Evolutionary conservation across 202 grass and related monocot species (phyloP).

Genomic region (Musa balbisiana): DNA sequence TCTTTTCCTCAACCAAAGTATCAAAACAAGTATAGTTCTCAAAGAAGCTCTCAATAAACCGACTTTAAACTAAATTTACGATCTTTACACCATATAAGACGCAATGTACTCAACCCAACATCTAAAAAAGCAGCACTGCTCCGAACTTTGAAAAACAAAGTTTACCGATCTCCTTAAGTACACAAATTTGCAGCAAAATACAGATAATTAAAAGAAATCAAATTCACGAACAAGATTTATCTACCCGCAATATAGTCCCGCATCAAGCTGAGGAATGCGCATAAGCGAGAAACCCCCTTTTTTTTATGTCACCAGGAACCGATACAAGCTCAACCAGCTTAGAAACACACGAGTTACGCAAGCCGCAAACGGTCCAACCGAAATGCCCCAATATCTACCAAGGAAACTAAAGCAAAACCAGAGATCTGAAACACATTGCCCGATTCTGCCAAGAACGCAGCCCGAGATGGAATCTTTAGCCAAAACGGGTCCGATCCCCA

Average conservation of each 20-base stretch:
- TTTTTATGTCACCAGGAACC: neutral
- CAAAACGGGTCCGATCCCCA: neutral
- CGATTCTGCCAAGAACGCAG: neutral
- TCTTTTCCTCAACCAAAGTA: neutral
- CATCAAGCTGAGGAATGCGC: neutral
- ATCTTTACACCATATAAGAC: too few species aligned
- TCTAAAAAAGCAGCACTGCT: neutral
- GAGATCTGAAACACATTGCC: slow-evolving; percentile 16
- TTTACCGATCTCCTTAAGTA: neutral
- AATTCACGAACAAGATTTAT: neutral
- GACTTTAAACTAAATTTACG: too few species aligned
- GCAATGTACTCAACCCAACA: neutral
- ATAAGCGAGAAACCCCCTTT: neutral
- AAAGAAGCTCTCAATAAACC: neutral
- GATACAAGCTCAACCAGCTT: neutral
- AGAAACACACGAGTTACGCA: too few species aligned
- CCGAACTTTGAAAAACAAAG: neutral
- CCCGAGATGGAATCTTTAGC: neutral
- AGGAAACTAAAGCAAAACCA: neutral
- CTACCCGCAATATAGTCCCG: neutral
- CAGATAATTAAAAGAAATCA: neutral
- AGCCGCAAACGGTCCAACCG: neutral
- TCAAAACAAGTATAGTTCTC: neutral
- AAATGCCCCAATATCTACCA: neutral
- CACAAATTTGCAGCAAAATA: neutral